Evolutionary conservation across 2,329 filamentous ascomycete species (phyloP).

Genomic region (Onygenales sp.): DNA sequence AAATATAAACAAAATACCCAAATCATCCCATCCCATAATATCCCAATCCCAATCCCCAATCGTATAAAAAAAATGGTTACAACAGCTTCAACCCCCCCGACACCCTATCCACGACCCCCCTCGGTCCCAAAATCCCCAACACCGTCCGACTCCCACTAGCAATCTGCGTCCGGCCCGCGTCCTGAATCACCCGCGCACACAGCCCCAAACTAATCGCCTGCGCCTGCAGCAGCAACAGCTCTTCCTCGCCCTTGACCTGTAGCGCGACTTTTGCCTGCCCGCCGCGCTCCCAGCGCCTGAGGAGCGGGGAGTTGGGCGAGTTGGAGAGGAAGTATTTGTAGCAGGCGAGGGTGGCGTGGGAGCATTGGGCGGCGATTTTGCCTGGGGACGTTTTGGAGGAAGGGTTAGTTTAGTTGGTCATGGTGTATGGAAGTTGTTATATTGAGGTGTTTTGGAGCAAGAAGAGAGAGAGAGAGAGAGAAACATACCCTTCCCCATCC

Average conservation of each 20-base stretch:
- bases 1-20: too few species aligned
- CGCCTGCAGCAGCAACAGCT: conserved; percentile 63
- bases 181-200: conserved; percentile 80
- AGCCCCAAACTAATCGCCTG: conserved; percentile 75
- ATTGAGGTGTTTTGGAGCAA: background rate
- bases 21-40: background rate
- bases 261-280: conserved; percentile 93
- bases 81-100: conserved; percentile 78
- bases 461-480: conserved; percentile 4
- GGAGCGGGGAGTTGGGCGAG: conserved; percentile 48
- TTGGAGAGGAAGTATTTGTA: conserved; percentile 69
- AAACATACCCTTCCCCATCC: conserved; percentile 84
- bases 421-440: conserved; percentile 5
- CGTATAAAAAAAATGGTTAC: conserved; percentile 32
- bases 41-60: background rate
- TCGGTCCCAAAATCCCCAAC: conserved; percentile 72
- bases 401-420: background rate
- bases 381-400: conserved; percentile 42
- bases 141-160: conserved; percentile 88
- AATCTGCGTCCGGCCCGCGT: conserved; percentile 96
- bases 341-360: conserved; percentile 93
- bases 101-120: conserved; percentile 70
- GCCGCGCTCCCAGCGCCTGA: conserved; percentile 73
- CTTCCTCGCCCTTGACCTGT: conserved; percentile 78
- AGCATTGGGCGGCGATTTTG: conserved; percentile 93